Base-by-base conservation (phyloP, 495 filamentous ascomycete species). In the Annulohypoxylon stygium region DNA sequence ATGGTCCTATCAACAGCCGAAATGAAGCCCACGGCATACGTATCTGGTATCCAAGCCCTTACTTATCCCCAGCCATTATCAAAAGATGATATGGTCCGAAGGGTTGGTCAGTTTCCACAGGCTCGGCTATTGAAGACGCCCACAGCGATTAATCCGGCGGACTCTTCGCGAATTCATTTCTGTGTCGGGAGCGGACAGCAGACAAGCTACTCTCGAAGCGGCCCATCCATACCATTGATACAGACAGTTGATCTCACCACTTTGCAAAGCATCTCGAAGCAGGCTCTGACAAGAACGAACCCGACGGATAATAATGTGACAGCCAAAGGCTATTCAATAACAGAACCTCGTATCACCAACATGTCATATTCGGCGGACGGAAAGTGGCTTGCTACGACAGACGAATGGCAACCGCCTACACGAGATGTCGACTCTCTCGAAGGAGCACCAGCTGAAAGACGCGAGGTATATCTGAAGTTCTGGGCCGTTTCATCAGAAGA, bases 1-100 rank as follows among this genome's bases (percentile, higher is more conserved):
- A 93, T 97, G 83, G 84, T 97, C 14, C 80, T 99, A 33, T 97
- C 95, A 8, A 97, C 95, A 5, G 89, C 93, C 26, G 95, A 98
- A 79, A 84, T 97, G 81, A 83, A 81, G 51, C 92, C 96, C 2
- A 92, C 90, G 16, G 88, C 91, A 59, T 93, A 92, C 71, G 87
- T 97, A 66, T 89, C 91, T 18, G 94, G 96, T 2, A 88, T 98
- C 50, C 95, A 97, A 77, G 85, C 91, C 30, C 73, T 89, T 25
- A 82, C 82, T 11, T 75, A 82, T 41, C 79, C 79, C 37, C 80
- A 77, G 4, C 75, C 77, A 12, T 75, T 76, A 2, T 81, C 82
- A 0, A 86, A 84, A 43, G 82, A 86, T 18, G 70, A 80, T 18
- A 50, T 82, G 9, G 80, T 85, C 0, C 76, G 75, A 45, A 81